Conservation (phyloP, 495 filamentous ascomycete species). For the Aspergillus bertholletiae region DNA sequence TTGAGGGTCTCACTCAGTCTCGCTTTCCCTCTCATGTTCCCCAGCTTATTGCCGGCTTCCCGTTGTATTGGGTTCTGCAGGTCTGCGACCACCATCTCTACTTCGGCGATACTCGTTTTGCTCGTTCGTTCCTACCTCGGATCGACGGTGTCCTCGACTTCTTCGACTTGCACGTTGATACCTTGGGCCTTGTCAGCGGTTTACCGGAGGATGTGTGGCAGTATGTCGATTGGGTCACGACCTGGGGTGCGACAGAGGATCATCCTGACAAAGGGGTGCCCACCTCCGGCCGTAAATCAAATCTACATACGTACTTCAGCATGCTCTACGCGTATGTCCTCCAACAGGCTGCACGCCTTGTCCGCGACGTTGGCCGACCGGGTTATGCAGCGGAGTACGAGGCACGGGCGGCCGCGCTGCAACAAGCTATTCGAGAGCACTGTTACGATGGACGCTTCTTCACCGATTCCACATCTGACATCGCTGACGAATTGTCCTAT, state of each 20-base stretch:
- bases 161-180: slow-evolving; percentile 28
- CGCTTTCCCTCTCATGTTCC: slow-evolving; percentile 34
- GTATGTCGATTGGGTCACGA: slow-evolving; percentile 40
- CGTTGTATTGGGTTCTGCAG: slow-evolving; percentile 36
- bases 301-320: slow-evolving; percentile 33
- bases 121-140: slow-evolving; percentile 26
- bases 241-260: slow-evolving; percentile 31
- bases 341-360: slow-evolving; percentile 20
- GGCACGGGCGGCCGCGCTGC: slow-evolving; percentile 16
- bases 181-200: slow-evolving; percentile 27
- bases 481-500: slow-evolving; percentile 23
- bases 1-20: slow-evolving; percentile 31
- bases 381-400: slow-evolving; percentile 33
- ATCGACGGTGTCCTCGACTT: slow-evolving; percentile 38
- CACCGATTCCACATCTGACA: slow-evolving; percentile 26
- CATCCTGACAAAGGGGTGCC: slow-evolving; percentile 36
- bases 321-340: slow-evolving; percentile 36
- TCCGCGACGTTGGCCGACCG: slow-evolving; percentile 26
- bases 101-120: slow-evolving; percentile 28
- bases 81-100: slow-evolving; percentile 33
- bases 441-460: slow-evolving; percentile 35
- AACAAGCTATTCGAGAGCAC: slow-evolving; percentile 22
- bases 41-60: slow-evolving; percentile 33
- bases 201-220: slow-evolving; percentile 29
- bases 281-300: slow-evolving; percentile 23